Evolutionary conservation across 176 grass and related monocot species (phyloP).

Genomic region (Aegilops tauschii): DNA sequence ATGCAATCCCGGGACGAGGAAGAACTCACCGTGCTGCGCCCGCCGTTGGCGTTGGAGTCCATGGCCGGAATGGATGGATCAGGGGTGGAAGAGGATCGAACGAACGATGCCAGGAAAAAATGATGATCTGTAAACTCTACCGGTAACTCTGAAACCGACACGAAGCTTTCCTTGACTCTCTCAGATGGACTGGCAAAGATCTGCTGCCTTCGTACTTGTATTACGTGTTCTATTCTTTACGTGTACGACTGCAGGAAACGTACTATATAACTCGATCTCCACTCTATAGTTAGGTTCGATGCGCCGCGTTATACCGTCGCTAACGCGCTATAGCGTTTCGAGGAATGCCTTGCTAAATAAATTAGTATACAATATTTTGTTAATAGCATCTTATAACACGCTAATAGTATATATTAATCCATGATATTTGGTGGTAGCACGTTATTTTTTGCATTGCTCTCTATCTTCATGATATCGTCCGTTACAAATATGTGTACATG

Average conservation of each 20-base stretch:
- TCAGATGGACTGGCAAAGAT: neutral
- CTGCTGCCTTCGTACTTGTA: neutral
- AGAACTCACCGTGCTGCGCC: constrained; percentile 51
- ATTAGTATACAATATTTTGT: too few relatives aligned
- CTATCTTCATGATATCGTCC: too few relatives aligned
- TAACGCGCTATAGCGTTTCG: too few relatives aligned
- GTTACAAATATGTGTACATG: too few relatives aligned
- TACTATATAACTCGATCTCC: too few relatives aligned
- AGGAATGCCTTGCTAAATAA: too few relatives aligned
- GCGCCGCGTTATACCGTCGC: too few relatives aligned
- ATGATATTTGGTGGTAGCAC: too few relatives aligned
- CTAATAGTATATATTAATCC: too few relatives aligned
- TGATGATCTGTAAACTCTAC: neutral
- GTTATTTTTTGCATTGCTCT: too few relatives aligned
- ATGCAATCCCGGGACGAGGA: neutral
- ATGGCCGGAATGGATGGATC: constrained; percentile 36
- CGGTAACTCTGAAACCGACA: neutral
- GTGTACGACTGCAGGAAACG: rapidly evolving
- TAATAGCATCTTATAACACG: too few relatives aligned
- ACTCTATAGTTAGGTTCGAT: too few relatives aligned
- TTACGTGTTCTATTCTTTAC: rapidly evolving
- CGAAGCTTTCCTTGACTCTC: neutral
- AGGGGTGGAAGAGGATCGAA: constrained; percentile 9
- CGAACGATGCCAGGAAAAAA: neutral
- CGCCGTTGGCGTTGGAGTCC: constrained; percentile 40